A percentile compares a stretch with the other conserved stretches of the same genome.
phyloP scores from a whole-genome alignment of 129 eudicot genomes.

The Lactuca sativa region DNA sequence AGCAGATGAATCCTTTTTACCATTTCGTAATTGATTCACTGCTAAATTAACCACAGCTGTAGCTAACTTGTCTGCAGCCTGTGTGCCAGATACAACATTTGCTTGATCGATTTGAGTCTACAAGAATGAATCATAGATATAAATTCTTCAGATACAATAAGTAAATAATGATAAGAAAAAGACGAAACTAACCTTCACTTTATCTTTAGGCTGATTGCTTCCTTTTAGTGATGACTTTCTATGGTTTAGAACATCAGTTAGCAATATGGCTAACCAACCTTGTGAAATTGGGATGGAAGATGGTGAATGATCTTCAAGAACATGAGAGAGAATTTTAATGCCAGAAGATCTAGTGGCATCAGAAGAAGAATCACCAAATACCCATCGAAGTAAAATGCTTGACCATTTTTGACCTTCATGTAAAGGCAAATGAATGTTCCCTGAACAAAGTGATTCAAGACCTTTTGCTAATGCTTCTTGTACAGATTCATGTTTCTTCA shows the following conservation, averaged over 20 bases:
- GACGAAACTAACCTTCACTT: conserved; percentile 69
- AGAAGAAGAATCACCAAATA: conserved; percentile 58
- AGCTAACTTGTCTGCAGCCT: conserved; percentile 65
- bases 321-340: conserved; percentile 59
- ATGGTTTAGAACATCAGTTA: conserved; percentile 57
- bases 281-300: conserved; percentile 86
- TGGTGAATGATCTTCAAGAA: conserved; percentile 88
- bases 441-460: conserved; percentile 61
- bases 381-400: conserved; percentile 75
- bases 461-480: conserved; percentile 91
- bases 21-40: conserved; percentile 54
- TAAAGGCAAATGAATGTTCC: conserved; percentile 69
- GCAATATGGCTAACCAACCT: conserved; percentile 88
- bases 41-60: conserved; percentile 77
- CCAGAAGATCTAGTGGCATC: conserved; percentile 72
- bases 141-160: conserved; percentile 21
- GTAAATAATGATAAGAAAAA: neutral
- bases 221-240: conserved; percentile 53
- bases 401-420: conserved; percentile 94
- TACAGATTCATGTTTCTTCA: conserved; percentile 58
- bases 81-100: conserved; percentile 67
- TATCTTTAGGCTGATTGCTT: conserved; percentile 56
- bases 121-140: conserved; percentile 17
- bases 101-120: conserved; percentile 89
- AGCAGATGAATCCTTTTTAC: conserved; percentile 44